Base-by-base conservation (phyloP, 108 stramenopile species). In the Skeletonema marinoi region DNA sequence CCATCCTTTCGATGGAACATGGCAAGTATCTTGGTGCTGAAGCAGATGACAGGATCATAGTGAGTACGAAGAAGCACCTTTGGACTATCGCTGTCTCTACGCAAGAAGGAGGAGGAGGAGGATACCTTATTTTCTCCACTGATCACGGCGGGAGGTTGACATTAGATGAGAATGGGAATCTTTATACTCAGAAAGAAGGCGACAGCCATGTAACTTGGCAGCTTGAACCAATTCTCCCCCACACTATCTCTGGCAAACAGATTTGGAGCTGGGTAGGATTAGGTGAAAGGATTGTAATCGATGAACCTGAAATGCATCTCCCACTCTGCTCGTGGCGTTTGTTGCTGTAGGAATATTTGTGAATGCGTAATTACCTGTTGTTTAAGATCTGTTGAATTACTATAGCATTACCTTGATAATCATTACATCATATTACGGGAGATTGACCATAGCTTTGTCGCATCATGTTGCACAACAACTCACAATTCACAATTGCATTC, bases 201-300 rank as follows among this genome's bases (percentile, higher is more conserved):
- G 68, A 32, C 21, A 67, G 42, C 51, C 16, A 17, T 16, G 75
- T 25, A 38, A 60, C 68, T 25, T 76, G 68, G 54, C n/a, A 44
- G 17, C 75, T 76, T 60, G 75, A 76, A 70, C 68, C 68, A 3
- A 70, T 70, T 9, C 56, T 76, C 30, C 74, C 74, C 3, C 65
- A 44, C 10, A 67, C 67, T 7, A 67, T 68, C 36, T 67, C 42
- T 48, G 66, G 31, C 13, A 67, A 67, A 21, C 58, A 68, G 32
- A 68, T 75, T 29, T 58, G 58, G 46, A 68, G 65, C 30, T 12
- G 32, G 30, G 41, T 66, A 10, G 65, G 56, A 19, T 25, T 51
- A 38, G 74, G 46, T 3, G 48, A 48, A 19, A 54, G 44, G 32
- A 13, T 29, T 12, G 32, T 9, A 41, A 48, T 62, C 39, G 42